phyloP scores from a whole-genome alignment of 805 yeast species.

The Ogataea allantospora region DNA sequence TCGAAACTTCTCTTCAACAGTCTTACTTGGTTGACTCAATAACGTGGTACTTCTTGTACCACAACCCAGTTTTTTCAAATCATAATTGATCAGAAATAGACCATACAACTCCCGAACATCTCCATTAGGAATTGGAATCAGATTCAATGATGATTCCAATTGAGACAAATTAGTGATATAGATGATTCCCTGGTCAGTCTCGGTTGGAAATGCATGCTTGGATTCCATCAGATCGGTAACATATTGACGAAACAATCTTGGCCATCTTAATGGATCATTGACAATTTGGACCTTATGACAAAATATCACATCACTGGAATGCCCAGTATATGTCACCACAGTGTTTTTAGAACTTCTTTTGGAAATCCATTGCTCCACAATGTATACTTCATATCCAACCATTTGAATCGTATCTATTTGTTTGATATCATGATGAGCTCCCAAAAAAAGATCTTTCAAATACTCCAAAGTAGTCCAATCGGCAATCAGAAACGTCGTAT shows the following conservation, averaged over 20 bases:
- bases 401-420: constrained; percentile 46
- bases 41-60: constrained; percentile 81
- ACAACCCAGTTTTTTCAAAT: constrained; percentile 74
- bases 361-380: constrained; percentile 94
- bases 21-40: constrained; percentile 67
- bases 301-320: constrained; percentile 56
- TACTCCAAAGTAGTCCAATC: constrained; percentile 55
- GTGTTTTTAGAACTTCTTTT: constrained; percentile 64
- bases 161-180: constrained; percentile 83
- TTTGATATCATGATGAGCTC: constrained; percentile 36
- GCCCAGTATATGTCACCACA: constrained; percentile 85
- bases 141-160: constrained; percentile 62
- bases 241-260: constrained; percentile 53
- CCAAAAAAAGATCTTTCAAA: constrained; percentile 39
- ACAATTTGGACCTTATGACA: constrained; percentile 57
- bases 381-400: constrained; percentile 81
- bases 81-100: constrained; percentile 68
- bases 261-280: constrained; percentile 49
- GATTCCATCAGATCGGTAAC: constrained; percentile 64
- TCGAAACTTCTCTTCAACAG: constrained; percentile 77
- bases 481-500: constrained; percentile 38
- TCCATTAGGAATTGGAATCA: constrained; percentile 69
- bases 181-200: constrained; percentile 56
- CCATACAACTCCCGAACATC: constrained; percentile 44
- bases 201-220: constrained; percentile 63